A percentile compares a stretch with the other conserved stretches of the same genome.
Conservation (phyloP, 1,139 yeast genomes). For the Taphrina pruni region DNA sequence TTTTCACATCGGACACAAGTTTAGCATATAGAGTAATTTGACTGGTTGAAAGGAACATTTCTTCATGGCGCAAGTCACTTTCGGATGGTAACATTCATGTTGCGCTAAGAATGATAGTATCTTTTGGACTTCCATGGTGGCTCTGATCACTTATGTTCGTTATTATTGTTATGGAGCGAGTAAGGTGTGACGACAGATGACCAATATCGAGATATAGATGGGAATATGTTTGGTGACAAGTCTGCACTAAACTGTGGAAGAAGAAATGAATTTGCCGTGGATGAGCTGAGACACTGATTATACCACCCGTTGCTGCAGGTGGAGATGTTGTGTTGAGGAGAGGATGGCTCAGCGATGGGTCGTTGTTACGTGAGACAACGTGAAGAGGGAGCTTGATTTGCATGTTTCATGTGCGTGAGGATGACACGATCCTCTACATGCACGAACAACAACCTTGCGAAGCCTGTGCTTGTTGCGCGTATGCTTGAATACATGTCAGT, state of each 20-base stretch:
- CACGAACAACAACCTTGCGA: constrained; percentile 27
- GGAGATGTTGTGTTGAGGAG: too few species aligned
- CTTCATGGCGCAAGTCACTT: too few species aligned
- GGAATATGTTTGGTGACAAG: too few species aligned
- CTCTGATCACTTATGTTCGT: not conserved
- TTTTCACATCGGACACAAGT: not conserved
- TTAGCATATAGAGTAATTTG: constrained; percentile 4
- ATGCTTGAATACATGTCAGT: not conserved
- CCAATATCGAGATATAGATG: too few species aligned
- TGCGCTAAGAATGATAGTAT: too few species aligned
- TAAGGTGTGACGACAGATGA: not conserved
- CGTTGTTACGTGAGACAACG: too few species aligned
- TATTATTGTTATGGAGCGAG: not conserved
- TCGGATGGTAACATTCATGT: too few species aligned
- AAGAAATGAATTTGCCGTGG: too few species aligned
- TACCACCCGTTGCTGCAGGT: too few species aligned
- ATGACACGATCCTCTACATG: constrained; percentile 1
- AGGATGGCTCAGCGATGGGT: too few species aligned
- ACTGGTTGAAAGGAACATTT: not conserved
- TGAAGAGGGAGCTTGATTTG: not conserved
- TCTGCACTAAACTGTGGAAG: too few species aligned
- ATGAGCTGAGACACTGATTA: too few species aligned
- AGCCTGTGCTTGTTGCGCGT: constrained; percentile 19
- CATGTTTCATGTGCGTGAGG: not conserved
- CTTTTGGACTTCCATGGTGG: not conserved